These are phyloP conservation scores for Candida methanosorbosa DNA, from an alignment of 805 yeast genomes.

Conservation along the genomic window DNA sequence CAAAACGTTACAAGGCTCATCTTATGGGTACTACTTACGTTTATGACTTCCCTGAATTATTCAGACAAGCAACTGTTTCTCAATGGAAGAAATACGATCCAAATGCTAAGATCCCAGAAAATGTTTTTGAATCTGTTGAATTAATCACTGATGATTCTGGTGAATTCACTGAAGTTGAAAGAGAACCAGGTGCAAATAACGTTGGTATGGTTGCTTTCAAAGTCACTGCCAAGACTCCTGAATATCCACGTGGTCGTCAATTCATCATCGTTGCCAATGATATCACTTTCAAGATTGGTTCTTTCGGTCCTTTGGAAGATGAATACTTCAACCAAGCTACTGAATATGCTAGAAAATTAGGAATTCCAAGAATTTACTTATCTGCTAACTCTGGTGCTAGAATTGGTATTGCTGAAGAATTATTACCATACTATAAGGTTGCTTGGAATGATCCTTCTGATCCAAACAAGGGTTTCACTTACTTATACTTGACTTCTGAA, in stretches of 20 bases:
- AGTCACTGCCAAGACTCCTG: constrained; percentile 87
- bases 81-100: constrained; percentile 72
- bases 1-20: constrained; percentile 97
- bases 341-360: constrained; percentile 79
- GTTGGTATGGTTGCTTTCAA: constrained; percentile 98
- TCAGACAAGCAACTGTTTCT: constrained; percentile 82
- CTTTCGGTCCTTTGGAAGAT: constrained; percentile 97
- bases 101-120: constrained; percentile 56
- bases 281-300: constrained; percentile 96
- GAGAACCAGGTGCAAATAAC: constrained; percentile 94
- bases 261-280: constrained; percentile 92
- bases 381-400: constrained; percentile 99
- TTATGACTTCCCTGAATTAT: constrained; percentile 97
- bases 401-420: constrained; percentile 96
- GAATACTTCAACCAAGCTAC: constrained; percentile 87
- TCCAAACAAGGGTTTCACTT: constrained; percentile 83
- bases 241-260: constrained; percentile 94
- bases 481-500: constrained; percentile 72
- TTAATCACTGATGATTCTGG: constrained; percentile 78
- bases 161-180: constrained; percentile 74
- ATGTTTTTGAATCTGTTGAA: constrained; percentile 71
- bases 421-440: constrained; percentile 80
- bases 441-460: constrained; percentile 79
- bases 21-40: constrained; percentile 97
- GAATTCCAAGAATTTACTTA: constrained; percentile 90